A percentile compares a stretch with the other conserved stretches of the same genome.
phyloP scores from a whole-genome alignment of 306 rosid species.

The Acmispon strigosus region DNA sequence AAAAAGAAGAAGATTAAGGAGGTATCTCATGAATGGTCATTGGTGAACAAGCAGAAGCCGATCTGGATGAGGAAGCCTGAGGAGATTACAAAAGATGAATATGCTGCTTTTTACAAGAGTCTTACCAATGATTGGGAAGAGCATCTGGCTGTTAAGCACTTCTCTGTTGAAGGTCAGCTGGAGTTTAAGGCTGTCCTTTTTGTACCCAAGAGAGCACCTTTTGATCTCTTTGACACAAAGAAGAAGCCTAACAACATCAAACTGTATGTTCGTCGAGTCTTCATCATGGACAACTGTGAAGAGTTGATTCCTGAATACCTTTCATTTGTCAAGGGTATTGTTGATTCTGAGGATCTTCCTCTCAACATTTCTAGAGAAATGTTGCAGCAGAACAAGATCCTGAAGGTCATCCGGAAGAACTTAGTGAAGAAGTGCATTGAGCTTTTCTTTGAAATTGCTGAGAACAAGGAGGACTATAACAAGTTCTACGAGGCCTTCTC shows the following conservation, averaged over 20 bases:
- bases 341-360: conserved; percentile 94
- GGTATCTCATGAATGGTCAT: conserved; percentile 78
- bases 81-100: conserved; percentile 79
- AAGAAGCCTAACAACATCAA: conserved; percentile 95
- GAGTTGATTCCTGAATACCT: conserved; percentile 92
- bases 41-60: conserved; percentile 96
- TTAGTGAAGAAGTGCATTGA: conserved; percentile 87
- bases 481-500: conserved; percentile 90
- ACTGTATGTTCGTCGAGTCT: conserved; percentile 80
- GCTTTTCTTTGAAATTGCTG: conserved; percentile 83
- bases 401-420: conserved; percentile 87
- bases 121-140: conserved; percentile 98
- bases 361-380: conserved; percentile 85
- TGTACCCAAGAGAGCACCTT: conserved; percentile 94
- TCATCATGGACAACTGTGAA: conserved; percentile 97
- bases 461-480: conserved; percentile 90
- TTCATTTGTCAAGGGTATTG: conserved; percentile 82
- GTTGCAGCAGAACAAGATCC: conserved; percentile 89
- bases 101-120: conserved; percentile 89
- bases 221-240: conserved; percentile 85
- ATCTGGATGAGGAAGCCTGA: conserved; percentile 99
- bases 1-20: conserved; percentile 89
- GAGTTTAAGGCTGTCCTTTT: conserved; percentile 92
- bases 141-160: conserved; percentile 84
- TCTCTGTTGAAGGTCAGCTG: conserved; percentile 94